Evolutionary conservation across 2,329 filamentous ascomycete genomes (phyloP).

Genomic region (Alternaria novae-zelandiae): DNA sequence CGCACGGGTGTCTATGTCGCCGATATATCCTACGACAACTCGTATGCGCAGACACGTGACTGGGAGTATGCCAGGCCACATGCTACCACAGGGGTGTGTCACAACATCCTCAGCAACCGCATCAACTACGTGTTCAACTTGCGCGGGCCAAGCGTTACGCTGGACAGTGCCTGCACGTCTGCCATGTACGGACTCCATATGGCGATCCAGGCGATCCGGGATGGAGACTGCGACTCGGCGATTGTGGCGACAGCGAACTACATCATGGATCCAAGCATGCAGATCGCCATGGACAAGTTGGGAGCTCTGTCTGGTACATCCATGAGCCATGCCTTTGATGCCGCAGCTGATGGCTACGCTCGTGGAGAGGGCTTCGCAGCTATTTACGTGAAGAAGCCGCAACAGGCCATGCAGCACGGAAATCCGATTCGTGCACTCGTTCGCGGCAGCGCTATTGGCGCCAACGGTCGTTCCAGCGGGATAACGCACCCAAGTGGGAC

Average conservation of each 20-base stretch:
- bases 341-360: conserved; percentile 29
- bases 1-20: conserved; percentile 31
- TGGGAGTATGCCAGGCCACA: conserved; percentile 18
- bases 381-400: conserved; percentile 52
- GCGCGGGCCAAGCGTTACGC: conserved; percentile 26
- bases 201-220: conserved; percentile 20
- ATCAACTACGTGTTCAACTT: conserved; percentile 39
- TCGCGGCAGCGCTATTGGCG: not conserved
- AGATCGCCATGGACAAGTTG: conserved; percentile 17
- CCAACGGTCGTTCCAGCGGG: conserved; percentile 8
- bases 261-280: conserved; percentile 17
- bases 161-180: conserved; percentile 37
- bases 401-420: not conserved
- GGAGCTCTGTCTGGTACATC: conserved; percentile 27
- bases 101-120: conserved; percentile 32
- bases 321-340: conserved; percentile 28
- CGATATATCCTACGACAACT: not conserved
- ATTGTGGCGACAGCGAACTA: conserved; percentile 28
- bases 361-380: conserved; percentile 27
- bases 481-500: conserved; percentile 24
- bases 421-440: conserved; percentile 12
- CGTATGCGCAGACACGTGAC: conserved; percentile 14
- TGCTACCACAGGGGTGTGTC: conserved; percentile 16
- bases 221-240: conserved; percentile 11
- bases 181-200: conserved; percentile 34